These are phyloP conservation scores for Monascus purpureus DNA, from an alignment of 495 filamentous ascomycete species.

Conservation along the genomic window DNA sequence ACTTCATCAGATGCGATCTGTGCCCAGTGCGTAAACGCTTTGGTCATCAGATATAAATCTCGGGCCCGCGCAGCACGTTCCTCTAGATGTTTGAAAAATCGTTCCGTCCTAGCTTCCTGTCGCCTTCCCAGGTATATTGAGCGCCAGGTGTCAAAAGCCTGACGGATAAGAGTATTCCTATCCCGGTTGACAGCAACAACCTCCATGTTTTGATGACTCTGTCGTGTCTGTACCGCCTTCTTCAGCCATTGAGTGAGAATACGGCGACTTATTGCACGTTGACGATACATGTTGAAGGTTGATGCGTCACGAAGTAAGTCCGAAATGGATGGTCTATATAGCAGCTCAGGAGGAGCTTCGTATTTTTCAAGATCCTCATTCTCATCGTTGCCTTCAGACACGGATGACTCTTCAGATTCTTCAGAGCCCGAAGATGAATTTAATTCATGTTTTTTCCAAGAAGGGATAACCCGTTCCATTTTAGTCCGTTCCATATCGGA, in stretches of 20 bases:
- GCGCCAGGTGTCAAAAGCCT: conserved; percentile 47
- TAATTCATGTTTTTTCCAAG: conserved; percentile 8
- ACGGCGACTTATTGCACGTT: conserved; percentile 30
- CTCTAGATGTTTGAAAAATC: conserved; percentile 49
- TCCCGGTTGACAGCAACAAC: conserved; percentile 37
- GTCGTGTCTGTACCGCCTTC: conserved; percentile 28
- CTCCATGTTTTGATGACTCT: conserved; percentile 33
- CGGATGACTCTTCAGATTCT: conserved; percentile 13
- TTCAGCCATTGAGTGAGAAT: conserved; percentile 41
- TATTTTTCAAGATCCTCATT: conserved; percentile 16
- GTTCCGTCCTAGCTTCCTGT: conserved; percentile 35
- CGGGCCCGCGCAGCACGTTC: conserved; percentile 46
- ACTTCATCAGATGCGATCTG: conserved; percentile 46
- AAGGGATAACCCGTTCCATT: conserved; percentile 17
- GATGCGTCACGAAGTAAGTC: conserved; percentile 45
- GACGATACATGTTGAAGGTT: conserved; percentile 40
- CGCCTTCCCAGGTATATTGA: conserved; percentile 31
- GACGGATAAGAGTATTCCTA: conserved; percentile 34
- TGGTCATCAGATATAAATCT: conserved; percentile 51
- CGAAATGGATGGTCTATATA: conserved; percentile 39
- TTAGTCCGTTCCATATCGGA: conserved; percentile 26
- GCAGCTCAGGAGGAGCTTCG: conserved; percentile 21
- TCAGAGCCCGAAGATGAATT: conserved; percentile 14
- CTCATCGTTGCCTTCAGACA: conserved; percentile 9
- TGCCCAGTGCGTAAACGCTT: conserved; percentile 65